Base-by-base conservation (phyloP, 169 alveolate species). In the Plasmodium malariae region DNA sequence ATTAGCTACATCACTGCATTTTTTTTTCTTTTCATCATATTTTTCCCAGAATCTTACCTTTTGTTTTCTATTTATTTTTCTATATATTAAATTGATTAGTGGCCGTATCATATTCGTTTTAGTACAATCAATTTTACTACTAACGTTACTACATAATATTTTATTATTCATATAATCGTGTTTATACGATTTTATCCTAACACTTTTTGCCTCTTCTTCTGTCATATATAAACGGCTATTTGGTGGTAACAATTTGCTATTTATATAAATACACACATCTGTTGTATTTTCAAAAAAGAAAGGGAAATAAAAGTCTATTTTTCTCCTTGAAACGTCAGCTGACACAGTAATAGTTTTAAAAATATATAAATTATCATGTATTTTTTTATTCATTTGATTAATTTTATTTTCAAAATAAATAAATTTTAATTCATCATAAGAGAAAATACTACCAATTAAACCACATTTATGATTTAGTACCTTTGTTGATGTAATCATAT, bases 271-370 rank as follows among this genome's bases (percentile, higher is more conserved):
- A 3, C 94, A 76, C 19, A 89, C 94, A 51, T 93, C 89, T 40
- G 95, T 89, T 1, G 92, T 86, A 57, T 93, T 93, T 60, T 93
- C 95, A 55, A 93, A 89, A 78, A 93, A 93, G 34, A 87, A 93
- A 32, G 95, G 95, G 19, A 87, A 88, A 70, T 87, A 93, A 57
- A 93, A 74, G 17, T 92, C 92, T 12, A 93, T 87, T 80, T 85
- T 78, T 55, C 95, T 60, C 45, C 95, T 78, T 55, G 93, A 89
- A n/a, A 92, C 94, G 40, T 92, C 94, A 17, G 95, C 94, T 4
- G 94, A 92, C 5, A 89, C 49, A 63, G 83, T 88, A 68, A 92
- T 92, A 21, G 74, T 88, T 45, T 92, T 86, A 71, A 86, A 92
- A 40, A 85, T 59, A 62, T 86, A 55, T 7, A 69, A 24, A 40